Evolutionary conservation across 768 basidiomycete genomes (phyloP).

Genomic region (Neoboletus brunneissimus): DNA sequence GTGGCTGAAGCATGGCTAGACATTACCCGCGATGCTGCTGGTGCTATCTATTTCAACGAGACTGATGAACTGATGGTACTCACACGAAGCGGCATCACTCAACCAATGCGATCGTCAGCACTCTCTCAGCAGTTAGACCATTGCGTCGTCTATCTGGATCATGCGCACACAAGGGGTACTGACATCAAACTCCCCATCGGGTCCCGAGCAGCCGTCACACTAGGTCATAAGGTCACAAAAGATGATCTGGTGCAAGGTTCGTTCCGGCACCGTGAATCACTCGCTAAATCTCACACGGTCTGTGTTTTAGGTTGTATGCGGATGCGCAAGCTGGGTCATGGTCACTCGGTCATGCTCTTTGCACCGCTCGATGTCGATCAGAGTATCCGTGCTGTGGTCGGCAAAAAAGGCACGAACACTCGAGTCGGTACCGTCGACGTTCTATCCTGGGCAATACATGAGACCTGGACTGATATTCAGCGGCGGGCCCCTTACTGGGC

Average conservation of each 20-base stretch:
- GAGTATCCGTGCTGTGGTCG: constrained; percentile 29
- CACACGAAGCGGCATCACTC: constrained; percentile 16
- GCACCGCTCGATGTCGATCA: constrained; percentile 40
- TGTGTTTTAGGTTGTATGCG: constrained; percentile 45
- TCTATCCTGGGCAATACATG: constrained; percentile 41
- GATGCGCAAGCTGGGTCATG: constrained; percentile 45
- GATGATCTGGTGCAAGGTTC: constrained; percentile 35
- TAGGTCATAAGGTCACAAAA: constrained; percentile 34
- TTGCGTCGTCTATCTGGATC: constrained; percentile 37
- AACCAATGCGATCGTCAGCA: constrained; percentile 27
- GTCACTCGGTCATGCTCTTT: constrained; percentile 45
- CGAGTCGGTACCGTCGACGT: constrained; percentile 28
- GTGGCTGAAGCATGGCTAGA: too few species aligned
- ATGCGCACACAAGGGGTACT: constrained; percentile 38
- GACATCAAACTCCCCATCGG: constrained; percentile 34
- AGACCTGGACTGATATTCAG: constrained; percentile 33
- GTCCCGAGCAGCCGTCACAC: constrained; percentile 8
- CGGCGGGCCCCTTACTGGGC: background rate
- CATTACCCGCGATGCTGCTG: background rate
- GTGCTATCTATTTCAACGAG: constrained; percentile 28
- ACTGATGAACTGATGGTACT: constrained; percentile 32
- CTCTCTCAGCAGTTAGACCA: constrained; percentile 26
- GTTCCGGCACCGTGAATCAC: background rate
- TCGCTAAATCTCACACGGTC: background rate
- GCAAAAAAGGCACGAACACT: background rate